Percentiles rank a stretch among this genome's conserved stretches.
Evolutionary conservation across 495 filamentous ascomycete species (phyloP).

Genomic region (Penicillium alfredii): DNA sequence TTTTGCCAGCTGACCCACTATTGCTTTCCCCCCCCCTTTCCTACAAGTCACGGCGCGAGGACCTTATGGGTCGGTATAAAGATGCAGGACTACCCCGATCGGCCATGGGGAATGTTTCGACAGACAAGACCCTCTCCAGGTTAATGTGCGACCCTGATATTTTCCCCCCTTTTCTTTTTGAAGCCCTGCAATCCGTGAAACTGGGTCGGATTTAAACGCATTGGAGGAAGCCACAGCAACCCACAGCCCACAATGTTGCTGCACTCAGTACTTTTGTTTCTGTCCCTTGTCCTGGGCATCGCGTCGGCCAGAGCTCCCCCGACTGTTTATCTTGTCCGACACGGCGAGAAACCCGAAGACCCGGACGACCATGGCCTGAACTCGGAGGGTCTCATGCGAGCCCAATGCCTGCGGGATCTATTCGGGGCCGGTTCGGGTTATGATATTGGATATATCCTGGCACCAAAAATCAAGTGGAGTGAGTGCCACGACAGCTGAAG

Average conservation of each 20-base stretch:
- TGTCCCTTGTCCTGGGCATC: constrained; percentile 1
- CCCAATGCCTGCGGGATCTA: constrained; percentile 39
- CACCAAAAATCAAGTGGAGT: constrained; percentile 29
- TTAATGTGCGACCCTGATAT: no score
- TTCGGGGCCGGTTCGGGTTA: constrained; percentile 40
- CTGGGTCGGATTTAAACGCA: no score
- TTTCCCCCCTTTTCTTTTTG: constrained; percentile 2
- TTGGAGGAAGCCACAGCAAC: no score
- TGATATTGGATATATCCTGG: constrained; percentile 45
- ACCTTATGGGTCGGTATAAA: no score
- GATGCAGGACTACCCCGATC: no score
- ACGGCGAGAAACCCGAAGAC: constrained; percentile 46
- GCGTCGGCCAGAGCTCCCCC: constrained; percentile 9
- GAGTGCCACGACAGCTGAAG: no score
- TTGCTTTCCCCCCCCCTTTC: no score
- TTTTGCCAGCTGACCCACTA: constrained; percentile 3
- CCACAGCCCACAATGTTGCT: constrained; percentile 7
- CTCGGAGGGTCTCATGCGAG: constrained; percentile 35
- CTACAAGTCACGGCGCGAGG: no score
- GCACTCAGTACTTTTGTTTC: neutral
- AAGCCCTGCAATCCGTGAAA: no score
- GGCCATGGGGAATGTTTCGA: neutral
- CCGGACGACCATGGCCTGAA: constrained; percentile 34
- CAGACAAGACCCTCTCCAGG: neutral
- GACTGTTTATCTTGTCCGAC: constrained; percentile 48